These are phyloP conservation scores for Podospora didyma DNA, from an alignment of 495 filamentous ascomycete species.

Conservation along the genomic window DNA sequence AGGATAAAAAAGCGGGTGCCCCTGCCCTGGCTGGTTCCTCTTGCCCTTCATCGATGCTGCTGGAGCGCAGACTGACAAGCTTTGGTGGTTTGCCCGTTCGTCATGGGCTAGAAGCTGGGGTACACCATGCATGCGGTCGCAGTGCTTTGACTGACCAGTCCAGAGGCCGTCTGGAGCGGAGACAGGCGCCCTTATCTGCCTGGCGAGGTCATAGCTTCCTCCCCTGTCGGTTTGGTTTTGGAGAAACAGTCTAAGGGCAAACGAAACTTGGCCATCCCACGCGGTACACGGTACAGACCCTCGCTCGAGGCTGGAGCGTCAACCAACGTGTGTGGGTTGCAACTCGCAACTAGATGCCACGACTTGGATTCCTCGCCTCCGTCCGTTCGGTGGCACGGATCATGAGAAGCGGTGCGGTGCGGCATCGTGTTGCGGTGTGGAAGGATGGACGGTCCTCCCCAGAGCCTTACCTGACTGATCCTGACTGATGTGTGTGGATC, in stretches of 20 bases:
- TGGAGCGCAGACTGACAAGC: conserved; percentile 13
- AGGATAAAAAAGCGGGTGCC: neutral
- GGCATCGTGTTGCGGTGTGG: neutral
- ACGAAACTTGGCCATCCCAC: neutral
- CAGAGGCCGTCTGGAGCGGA: neutral
- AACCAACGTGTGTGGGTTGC: neutral
- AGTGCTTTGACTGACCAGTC: conserved; percentile 15
- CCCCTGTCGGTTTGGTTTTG: neutral
- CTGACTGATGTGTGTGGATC: conserved; percentile 12
- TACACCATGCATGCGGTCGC: conserved; percentile 17
- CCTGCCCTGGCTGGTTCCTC: conserved; percentile 1
- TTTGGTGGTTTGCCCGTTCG: conserved; percentile 18
- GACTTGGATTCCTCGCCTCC: neutral
- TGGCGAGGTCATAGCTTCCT: neutral
- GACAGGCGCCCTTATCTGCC: neutral
- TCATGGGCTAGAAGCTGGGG: conserved; percentile 18
- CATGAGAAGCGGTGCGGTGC: neutral
- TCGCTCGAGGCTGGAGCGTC: neutral
- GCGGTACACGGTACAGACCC: neutral
- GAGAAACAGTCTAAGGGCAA: neutral
- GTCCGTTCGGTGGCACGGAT: neutral
- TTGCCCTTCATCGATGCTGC: neutral
- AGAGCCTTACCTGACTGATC: neutral
- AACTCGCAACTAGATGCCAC: neutral
- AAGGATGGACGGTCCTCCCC: neutral